Evolutionary conservation across 441 rosid species (phyloP).

Genomic region (Raphanus hybrid): DNA sequence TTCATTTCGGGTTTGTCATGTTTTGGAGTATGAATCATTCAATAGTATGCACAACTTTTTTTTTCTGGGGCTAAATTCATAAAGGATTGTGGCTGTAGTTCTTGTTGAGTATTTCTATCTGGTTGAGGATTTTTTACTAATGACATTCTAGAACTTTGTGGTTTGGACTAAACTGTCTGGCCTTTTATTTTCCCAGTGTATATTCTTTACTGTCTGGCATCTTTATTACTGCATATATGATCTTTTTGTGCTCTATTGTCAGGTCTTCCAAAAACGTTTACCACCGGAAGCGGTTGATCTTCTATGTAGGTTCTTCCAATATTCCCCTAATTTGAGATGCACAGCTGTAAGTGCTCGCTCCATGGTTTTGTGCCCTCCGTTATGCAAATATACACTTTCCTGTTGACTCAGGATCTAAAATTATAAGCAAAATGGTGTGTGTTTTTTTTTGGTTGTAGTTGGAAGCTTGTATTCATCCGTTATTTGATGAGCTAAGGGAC

Average conservation of each 20-base stretch:
- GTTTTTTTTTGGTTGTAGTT: constrained; percentile 44
- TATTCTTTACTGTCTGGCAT: neutral
- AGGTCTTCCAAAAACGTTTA: constrained; percentile 96
- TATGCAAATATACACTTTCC: neutral
- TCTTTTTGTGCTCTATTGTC: constrained; percentile 8
- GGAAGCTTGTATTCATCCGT: constrained; percentile 94
- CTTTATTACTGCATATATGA: constrained; percentile 2
- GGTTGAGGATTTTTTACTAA: no score
- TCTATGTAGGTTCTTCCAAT: constrained; percentile 94
- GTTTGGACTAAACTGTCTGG: no score
- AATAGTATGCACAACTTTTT: no score
- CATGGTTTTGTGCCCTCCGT: constrained; percentile 2
- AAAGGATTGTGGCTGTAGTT: no score
- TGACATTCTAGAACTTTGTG: no score
- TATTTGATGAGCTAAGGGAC: constrained; percentile 95
- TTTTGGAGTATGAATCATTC: constrained; percentile 7
- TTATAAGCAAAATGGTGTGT: neutral
- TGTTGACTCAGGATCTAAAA: constrained; percentile 1
- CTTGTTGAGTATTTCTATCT: no score
- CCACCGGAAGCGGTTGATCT: constrained; percentile 99
- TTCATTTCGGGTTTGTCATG: constrained; percentile 12
- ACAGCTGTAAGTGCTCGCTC: constrained; percentile 80
- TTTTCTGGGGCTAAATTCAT: no score
- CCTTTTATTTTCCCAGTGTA: no score
- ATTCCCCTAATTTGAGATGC: constrained; percentile 97